Evolutionary conservation across 2,329 filamentous ascomycete genomes (phyloP).

Genomic region (Aspergillus viridinutans): DNA sequence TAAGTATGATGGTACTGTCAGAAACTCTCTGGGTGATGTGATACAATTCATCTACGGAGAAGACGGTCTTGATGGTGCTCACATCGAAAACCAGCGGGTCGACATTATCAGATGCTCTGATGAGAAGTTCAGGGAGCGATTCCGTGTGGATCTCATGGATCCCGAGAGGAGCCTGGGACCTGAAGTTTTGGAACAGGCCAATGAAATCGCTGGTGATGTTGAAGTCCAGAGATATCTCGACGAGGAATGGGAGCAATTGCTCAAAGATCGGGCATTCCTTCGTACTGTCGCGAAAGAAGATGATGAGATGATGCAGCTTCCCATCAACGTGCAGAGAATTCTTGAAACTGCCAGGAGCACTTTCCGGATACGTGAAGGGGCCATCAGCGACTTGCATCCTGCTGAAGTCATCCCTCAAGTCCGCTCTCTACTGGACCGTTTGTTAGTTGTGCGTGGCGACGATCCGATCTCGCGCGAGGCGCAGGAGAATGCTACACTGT

Average conservation of each 20-base stretch:
- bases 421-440: conserved; percentile 66
- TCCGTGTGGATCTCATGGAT: conserved; percentile 82
- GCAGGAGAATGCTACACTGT: conserved; percentile 78
- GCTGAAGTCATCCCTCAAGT: conserved; percentile 81
- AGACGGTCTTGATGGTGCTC: conserved; percentile 87
- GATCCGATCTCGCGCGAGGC: conserved; percentile 82
- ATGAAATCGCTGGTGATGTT: conserved; percentile 82
- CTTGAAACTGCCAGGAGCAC: conserved; percentile 85
- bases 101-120: conserved; percentile 80
- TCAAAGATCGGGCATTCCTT: conserved; percentile 69
- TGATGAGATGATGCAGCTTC: conserved; percentile 83
- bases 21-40: conserved; percentile 93
- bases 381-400: conserved; percentile 84
- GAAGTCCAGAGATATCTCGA: conserved; percentile 83
- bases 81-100: conserved; percentile 89
- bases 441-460: conserved; percentile 80
- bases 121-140: conserved; percentile 72
- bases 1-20: conserved; percentile 94
- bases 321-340: conserved; percentile 85
- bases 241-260: conserved; percentile 76
- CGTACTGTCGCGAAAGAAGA: conserved; percentile 70
- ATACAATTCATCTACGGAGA: conserved; percentile 98
- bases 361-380: conserved; percentile 82
- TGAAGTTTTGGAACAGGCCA: conserved; percentile 78
- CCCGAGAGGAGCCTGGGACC: conserved; percentile 57